Evolutionary conservation across 208 protist species (phyloP).

Genomic region (Leishmania tropica): DNA sequence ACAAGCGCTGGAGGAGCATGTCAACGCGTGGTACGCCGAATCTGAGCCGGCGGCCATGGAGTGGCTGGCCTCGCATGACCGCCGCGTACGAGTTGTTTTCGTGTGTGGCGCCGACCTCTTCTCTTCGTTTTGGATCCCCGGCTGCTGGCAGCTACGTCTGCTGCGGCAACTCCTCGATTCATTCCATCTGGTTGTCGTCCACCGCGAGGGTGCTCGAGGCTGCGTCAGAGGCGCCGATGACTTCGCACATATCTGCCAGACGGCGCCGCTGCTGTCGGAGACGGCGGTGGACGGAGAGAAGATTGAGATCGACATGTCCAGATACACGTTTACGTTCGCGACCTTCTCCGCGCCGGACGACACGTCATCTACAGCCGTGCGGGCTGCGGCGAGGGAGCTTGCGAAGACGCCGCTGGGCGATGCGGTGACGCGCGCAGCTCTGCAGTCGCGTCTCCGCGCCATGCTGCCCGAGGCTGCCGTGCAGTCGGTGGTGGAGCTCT

Average conservation of each 20-base stretch:
- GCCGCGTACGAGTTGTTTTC: conserved; percentile 51
- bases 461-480: conserved; percentile 35
- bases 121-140: conserved; percentile 64
- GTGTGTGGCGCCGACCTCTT: conserved; percentile 83
- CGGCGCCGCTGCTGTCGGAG: conserved; percentile 29
- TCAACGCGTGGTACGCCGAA: conserved; percentile 49
- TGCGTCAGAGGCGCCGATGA: conserved; percentile 1
- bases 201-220: conserved; percentile 9
- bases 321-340: conserved; percentile 52
- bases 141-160: conserved; percentile 65
- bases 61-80: conserved; percentile 20
- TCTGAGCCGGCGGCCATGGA: conserved; percentile 20
- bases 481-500: conserved; percentile 10
- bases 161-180: conserved; percentile 58
- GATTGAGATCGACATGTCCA: conserved; percentile 42
- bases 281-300: conserved; percentile 13
- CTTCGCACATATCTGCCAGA: conserved; percentile 11
- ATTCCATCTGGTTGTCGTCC: conserved; percentile 60
- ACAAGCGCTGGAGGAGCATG: conserved; percentile 56
- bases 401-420: background rate
- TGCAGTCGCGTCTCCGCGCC: conserved; percentile 1
- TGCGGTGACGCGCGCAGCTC: background rate
- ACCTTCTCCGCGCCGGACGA: conserved; percentile 34
- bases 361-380: conserved; percentile 67
- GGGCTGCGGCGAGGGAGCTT: conserved; percentile 25